phyloP scores from a whole-genome alignment of 2,329 filamentous ascomycete genomes.

The Verticillium nonalfalfae region DNA sequence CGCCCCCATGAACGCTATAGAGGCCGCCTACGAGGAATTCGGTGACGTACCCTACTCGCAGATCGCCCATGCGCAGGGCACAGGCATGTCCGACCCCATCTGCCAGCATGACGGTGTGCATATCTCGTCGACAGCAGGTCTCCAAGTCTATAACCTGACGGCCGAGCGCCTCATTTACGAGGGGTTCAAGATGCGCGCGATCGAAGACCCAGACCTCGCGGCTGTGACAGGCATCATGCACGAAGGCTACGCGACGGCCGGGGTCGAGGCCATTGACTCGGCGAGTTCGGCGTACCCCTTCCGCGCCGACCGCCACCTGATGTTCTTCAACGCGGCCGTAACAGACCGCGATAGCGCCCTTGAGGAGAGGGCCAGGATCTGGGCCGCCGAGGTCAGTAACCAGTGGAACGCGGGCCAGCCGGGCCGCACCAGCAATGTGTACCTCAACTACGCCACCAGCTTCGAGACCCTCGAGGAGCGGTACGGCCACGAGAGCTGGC shows the following conservation, averaged over 20 bases:
- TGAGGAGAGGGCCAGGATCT: background rate
- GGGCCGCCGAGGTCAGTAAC: constrained; percentile 1
- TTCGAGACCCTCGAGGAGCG: constrained; percentile 12
- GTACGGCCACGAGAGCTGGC: constrained; percentile 11
- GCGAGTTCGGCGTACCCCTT: constrained; percentile 13
- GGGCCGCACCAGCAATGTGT: constrained; percentile 1
- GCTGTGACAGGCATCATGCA: constrained; percentile 7
- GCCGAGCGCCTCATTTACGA: constrained; percentile 15
- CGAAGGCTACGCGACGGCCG: constrained; percentile 18
- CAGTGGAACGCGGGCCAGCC: constrained; percentile 15
- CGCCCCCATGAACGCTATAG: constrained; percentile 15
- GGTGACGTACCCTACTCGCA: constrained; percentile 13
- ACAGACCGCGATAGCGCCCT: background rate
- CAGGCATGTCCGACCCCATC: background rate
- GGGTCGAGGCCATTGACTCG: constrained; percentile 2
- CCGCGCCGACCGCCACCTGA: constrained; percentile 12
- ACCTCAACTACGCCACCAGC: constrained; percentile 18
- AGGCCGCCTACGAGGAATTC: constrained; percentile 1
- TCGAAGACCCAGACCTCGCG: constrained; percentile 4
- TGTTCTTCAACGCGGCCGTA: constrained; percentile 4
- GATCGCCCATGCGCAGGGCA: constrained; percentile 4
- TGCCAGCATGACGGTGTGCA: background rate
- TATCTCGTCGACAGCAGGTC: constrained; percentile 6
- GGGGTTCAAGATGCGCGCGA: constrained; percentile 8
- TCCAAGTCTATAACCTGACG: constrained; percentile 16